These are phyloP conservation scores for Plectosphaerella plurivora DNA, from an alignment of 2,329 filamentous ascomycete genomes.

Conservation along the genomic window DNA sequence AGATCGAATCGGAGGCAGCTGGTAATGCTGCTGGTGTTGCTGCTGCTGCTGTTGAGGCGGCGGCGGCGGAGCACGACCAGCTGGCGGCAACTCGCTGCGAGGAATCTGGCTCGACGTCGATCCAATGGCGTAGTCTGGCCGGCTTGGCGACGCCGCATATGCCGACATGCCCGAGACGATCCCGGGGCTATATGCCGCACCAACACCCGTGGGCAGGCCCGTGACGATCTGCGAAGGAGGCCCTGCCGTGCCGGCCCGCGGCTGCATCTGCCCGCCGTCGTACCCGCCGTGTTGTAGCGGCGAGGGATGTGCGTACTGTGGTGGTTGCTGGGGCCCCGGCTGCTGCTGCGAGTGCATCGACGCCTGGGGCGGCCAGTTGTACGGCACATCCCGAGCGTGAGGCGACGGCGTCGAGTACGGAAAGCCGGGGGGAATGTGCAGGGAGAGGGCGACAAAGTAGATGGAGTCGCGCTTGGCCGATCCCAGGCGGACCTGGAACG, in stretches of 20 bases:
- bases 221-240: constrained; percentile 27
- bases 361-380: constrained; percentile 33
- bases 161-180: constrained; percentile 36
- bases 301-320: constrained; percentile 35
- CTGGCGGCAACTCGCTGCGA: constrained; percentile 42
- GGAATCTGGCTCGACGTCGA: constrained; percentile 48
- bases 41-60: constrained; percentile 19
- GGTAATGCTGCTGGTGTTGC: constrained; percentile 29
- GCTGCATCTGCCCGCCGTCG: constrained; percentile 34
- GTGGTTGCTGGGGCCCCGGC: not conserved
- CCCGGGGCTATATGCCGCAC: constrained; percentile 30
- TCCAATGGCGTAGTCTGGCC: constrained; percentile 37
- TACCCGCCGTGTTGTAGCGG: constrained; percentile 40
- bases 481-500: constrained; percentile 47
- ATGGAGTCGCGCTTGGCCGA: constrained; percentile 57
- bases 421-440: constrained; percentile 31
- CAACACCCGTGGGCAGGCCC: constrained; percentile 35
- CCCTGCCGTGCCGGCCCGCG: constrained; percentile 19
- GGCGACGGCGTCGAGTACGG: constrained; percentile 42
- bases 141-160: constrained; percentile 41
- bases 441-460: constrained; percentile 54
- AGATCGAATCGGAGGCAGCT: constrained; percentile 44
- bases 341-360: constrained; percentile 13
- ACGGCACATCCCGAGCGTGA: constrained; percentile 35
- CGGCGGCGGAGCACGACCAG: constrained; percentile 22